Evolutionary conservation across 2,329 filamentous ascomycete genomes (phyloP), one percentile per base, ranked within the genome.

Genomic region (Aotearoamyces nothofagi): DNA sequence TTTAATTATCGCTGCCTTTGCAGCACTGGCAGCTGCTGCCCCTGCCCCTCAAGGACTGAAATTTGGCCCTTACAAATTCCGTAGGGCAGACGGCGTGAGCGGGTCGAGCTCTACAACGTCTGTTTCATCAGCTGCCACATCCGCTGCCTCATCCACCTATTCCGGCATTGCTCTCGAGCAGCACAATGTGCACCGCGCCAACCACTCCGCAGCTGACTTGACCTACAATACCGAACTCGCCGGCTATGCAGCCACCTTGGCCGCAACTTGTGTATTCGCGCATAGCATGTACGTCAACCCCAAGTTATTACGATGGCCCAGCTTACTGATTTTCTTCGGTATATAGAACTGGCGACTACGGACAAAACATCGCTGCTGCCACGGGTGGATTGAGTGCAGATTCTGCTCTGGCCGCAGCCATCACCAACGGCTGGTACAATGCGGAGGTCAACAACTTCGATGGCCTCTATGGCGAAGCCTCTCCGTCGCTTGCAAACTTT

Each of bases 391-490:
- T 74, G 40, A 63, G 68, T 35, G 47, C 54, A 2, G 49, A 56
- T 13, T 54, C 51, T 37, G 65, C 71, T 24, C 60, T 80, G 36
- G 68, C 70, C 30, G 60, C 65, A 35, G 71, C 77, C 41, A 71
- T 86, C 48, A 80, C 72, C 45, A 67, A 84, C 49, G 62, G 75
- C 57, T 92, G 87, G 80, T 92, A 93, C 68, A 82, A 87, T 51
- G 68, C 67, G 46, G 81, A 92, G 54, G 60, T 78, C 42, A 48
- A 49, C 37, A 56, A 56, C 46, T 75, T 63, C 54, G 61, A 63
- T 33, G 51, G 56, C 29, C 60, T 52, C 49, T 86, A 77, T 45
- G 76, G 73, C 39, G 33, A 60, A 42, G 46, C 52, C 32, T 61
- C 60, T 46, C 75, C 78, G 9, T 53, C 67, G 45, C 71, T 70